phyloP scores from a whole-genome alignment of 768 basidiomycete species.

The Mycena alexandri region DNA sequence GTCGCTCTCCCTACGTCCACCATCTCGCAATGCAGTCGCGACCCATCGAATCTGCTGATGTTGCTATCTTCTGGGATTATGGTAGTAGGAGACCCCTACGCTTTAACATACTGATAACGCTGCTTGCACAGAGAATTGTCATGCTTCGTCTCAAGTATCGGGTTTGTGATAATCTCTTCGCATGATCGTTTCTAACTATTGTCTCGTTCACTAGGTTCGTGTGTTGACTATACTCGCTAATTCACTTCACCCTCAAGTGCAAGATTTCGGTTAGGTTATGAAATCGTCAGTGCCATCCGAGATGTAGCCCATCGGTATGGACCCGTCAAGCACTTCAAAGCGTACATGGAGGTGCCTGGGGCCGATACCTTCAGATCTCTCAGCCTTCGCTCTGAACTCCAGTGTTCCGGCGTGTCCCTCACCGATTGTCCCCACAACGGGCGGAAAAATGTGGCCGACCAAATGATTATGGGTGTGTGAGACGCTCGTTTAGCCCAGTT shows the following conservation, averaged over 20 bases:
- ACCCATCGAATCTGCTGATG: conserved; percentile 44
- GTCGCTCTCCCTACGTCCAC: conserved; percentile 31
- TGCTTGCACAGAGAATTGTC: conserved; percentile 55
- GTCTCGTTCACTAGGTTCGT: too few species aligned
- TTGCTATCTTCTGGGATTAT: conserved; percentile 61
- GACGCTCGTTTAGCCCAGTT: not conserved
- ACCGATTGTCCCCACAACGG: conserved; percentile 53
- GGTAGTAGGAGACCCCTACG: conserved; percentile 40
- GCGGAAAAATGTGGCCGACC: conserved; percentile 58
- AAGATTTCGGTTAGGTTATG: conserved; percentile 51
- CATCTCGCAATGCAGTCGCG: conserved; percentile 47
- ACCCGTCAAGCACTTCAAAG: conserved; percentile 64
- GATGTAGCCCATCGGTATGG: conserved; percentile 63
- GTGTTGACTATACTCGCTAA: not conserved
- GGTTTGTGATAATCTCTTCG: conserved; percentile 8
- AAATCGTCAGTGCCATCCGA: conserved; percentile 60
- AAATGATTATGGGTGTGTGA: conserved; percentile 62
- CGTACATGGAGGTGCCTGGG: conserved; percentile 66
- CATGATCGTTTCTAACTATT: too few species aligned
- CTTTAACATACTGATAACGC: not conserved
- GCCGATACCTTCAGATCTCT: conserved; percentile 48
- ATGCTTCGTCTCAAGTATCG: conserved; percentile 50
- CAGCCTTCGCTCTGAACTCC: conserved; percentile 58
- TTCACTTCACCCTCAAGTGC: not conserved
- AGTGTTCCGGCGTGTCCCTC: conserved; percentile 61